phyloP scores from a whole-genome alignment of 1,284 basidiomycete genomes.

The Sutorius eximius region DNA sequence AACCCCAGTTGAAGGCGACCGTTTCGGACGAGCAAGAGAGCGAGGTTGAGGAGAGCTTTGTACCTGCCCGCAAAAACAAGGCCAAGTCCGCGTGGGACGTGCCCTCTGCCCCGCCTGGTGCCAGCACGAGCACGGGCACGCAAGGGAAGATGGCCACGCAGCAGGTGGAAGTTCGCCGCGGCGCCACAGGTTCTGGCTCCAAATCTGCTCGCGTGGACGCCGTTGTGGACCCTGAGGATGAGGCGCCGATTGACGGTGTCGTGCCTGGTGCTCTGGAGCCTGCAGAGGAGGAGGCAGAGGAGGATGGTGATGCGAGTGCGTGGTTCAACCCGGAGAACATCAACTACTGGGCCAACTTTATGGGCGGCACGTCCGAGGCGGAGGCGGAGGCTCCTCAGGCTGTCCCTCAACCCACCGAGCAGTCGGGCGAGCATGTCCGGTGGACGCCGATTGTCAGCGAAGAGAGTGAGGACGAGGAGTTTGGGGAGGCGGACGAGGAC shows the following conservation, averaged over 20 bases:
- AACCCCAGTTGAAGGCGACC: conserved; percentile 20
- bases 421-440: conserved; percentile 31
- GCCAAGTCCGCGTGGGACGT: conserved; percentile 22
- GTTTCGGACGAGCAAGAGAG: conserved; percentile 23
- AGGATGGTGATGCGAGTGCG: conserved; percentile 21
- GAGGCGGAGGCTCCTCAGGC: conserved; percentile 1
- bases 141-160: conserved; percentile 16
- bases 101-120: conserved; percentile 5
- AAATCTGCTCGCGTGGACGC: conserved; percentile 17
- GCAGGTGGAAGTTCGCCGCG: conserved; percentile 8
- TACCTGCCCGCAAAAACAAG: conserved; percentile 13
- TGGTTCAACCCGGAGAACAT: conserved; percentile 29
- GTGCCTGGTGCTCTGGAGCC: conserved; percentile 14
- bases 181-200: conserved; percentile 3
- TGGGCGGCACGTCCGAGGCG: conserved; percentile 20
- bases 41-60: conserved; percentile 9
- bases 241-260: not conserved
- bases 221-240: conserved; percentile 16
- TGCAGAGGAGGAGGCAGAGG: conserved; percentile 10
- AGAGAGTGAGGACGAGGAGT: conserved; percentile 28
- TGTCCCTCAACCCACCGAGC: conserved; percentile 10
- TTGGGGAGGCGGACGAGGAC: conserved; percentile 13
- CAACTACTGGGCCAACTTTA: conserved; percentile 30
- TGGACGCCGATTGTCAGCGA: conserved; percentile 35
- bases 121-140: conserved; percentile 2